Conservation (phyloP, 2,329 filamentous ascomycete genomes). For the Westerdykella sp. region DNA sequence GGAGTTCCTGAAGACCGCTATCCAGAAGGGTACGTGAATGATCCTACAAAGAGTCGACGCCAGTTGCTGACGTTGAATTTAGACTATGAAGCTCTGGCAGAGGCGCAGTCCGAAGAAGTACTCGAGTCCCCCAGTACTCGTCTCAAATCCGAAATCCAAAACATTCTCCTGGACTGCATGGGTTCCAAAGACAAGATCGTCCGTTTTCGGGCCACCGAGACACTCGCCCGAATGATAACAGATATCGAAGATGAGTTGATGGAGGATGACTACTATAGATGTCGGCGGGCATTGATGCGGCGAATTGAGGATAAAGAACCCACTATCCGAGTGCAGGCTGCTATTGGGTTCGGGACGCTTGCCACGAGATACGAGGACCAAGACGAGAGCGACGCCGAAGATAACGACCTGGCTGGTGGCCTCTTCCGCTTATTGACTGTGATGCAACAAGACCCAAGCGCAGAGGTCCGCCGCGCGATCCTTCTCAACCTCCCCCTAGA, state of each 20-base stretch:
- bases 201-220: slow-evolving; percentile 72
- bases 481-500: slow-evolving; percentile 86
- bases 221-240: slow-evolving; percentile 90
- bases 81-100: slow-evolving; percentile 30
- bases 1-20: slow-evolving; percentile 70
- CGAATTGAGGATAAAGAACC: slow-evolving; percentile 90
- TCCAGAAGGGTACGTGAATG: slow-evolving; percentile 48
- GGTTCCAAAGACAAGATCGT: slow-evolving; percentile 87
- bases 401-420: slow-evolving; percentile 60
- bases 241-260: slow-evolving; percentile 90
- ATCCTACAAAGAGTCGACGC: neutral
- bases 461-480: slow-evolving; percentile 83
- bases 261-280: slow-evolving; percentile 14
- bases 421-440: slow-evolving; percentile 80
- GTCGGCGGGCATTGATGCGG: slow-evolving; percentile 73
- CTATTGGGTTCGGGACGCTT: slow-evolving; percentile 79
- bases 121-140: slow-evolving; percentile 62
- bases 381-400: slow-evolving; percentile 65
- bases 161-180: slow-evolving; percentile 67
- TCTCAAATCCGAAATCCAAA: slow-evolving; percentile 68
- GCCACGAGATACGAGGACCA: slow-evolving; percentile 56
- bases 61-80: slow-evolving; percentile 7
- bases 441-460: slow-evolving; percentile 87
- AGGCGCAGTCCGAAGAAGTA: slow-evolving; percentile 55
- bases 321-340: slow-evolving; percentile 85